phyloP scores from a whole-genome alignment of 2,329 filamentous ascomycete genomes.

The Huntiella abstrusa region DNA sequence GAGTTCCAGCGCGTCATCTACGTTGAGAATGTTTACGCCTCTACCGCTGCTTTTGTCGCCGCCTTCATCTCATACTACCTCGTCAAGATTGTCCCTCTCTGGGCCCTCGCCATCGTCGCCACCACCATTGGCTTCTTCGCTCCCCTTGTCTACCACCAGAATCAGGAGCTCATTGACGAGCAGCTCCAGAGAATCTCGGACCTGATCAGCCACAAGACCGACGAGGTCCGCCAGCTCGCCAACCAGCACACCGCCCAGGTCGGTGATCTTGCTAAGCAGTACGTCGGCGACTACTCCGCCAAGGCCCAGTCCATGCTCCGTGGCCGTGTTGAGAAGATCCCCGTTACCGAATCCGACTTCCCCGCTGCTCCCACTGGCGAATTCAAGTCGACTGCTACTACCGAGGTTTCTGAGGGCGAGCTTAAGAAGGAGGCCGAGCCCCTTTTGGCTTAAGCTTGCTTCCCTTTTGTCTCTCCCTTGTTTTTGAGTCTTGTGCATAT shows the following conservation, averaged over 20 bases:
- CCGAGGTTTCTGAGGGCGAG: slow-evolving; percentile 21
- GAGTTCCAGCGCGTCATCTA: slow-evolving; percentile 50
- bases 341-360: slow-evolving; percentile 19
- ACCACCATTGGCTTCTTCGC: slow-evolving; percentile 41
- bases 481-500: neutral
- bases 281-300: slow-evolving; percentile 46
- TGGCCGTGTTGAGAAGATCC: slow-evolving; percentile 26
- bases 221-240: slow-evolving; percentile 41
- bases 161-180: slow-evolving; percentile 50
- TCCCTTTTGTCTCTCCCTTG: neutral
- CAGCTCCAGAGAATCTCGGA: slow-evolving; percentile 39
- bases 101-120: slow-evolving; percentile 43
- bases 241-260: slow-evolving; percentile 46
- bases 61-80: slow-evolving; percentile 49
- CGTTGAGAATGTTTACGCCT: slow-evolving; percentile 45
- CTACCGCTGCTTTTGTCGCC: slow-evolving; percentile 35
- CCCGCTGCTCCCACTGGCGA: slow-evolving; percentile 22
- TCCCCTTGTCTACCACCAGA: slow-evolving; percentile 45
- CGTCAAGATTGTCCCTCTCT: slow-evolving; percentile 51
- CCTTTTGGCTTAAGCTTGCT: slow-evolving; percentile 3
- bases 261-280: slow-evolving; percentile 45
- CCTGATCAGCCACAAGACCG: slow-evolving; percentile 41
- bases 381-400: slow-evolving; percentile 18
- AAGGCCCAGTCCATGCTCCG: slow-evolving; percentile 48
- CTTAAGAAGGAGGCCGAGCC: slow-evolving; percentile 11